A percentile compares a stretch with the other conserved stretches of the same genome.
Evolutionary conservation across 148 eudicot genomes (phyloP).

Genomic region (Dianthus caryophyllus): DNA sequence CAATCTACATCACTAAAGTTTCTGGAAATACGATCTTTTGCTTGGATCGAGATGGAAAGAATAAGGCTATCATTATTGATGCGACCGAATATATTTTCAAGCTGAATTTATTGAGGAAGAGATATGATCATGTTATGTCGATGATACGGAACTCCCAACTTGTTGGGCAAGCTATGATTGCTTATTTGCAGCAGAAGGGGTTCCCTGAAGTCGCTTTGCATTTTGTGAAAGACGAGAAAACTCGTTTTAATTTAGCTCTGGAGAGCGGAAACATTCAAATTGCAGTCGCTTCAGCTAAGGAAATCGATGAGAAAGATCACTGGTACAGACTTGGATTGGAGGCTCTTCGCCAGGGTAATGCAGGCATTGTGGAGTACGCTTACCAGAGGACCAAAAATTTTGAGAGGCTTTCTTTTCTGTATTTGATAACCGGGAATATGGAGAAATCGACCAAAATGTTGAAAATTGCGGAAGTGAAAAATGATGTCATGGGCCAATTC

Average conservation of each 20-base stretch:
- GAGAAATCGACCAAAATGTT: conserved; percentile 69
- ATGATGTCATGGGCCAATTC: conserved; percentile 82
- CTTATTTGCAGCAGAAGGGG: conserved; percentile 84
- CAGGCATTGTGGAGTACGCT: conserved; percentile 71
- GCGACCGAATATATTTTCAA: conserved; percentile 78
- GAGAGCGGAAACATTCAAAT: conserved; percentile 73
- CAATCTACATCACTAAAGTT: conserved; percentile 68
- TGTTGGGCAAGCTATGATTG: conserved; percentile 84
- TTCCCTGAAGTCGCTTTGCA: conserved; percentile 84
- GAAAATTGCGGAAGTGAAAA: conserved; percentile 72
- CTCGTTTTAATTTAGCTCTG: conserved; percentile 68
- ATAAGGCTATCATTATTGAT: conserved; percentile 52
- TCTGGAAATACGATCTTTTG: conserved; percentile 63
- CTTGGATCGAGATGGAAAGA: conserved; percentile 82
- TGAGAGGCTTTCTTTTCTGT: conserved; percentile 70
- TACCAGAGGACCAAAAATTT: conserved; percentile 76
- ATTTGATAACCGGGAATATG: conserved; percentile 60
- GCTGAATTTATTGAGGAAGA: conserved; percentile 59
- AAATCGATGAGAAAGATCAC: conserved; percentile 74
- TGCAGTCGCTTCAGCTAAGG: conserved; percentile 83
- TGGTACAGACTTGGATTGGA: conserved; percentile 77
- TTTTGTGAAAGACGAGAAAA: conserved; percentile 78
- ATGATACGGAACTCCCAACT: conserved; percentile 80
- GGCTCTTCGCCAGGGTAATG: conserved; percentile 86
- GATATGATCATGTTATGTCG: conserved; percentile 72